Conservation (phyloP, 2,329 filamentous ascomycete species). For the Colletotrichum chrysophilum region DNA sequence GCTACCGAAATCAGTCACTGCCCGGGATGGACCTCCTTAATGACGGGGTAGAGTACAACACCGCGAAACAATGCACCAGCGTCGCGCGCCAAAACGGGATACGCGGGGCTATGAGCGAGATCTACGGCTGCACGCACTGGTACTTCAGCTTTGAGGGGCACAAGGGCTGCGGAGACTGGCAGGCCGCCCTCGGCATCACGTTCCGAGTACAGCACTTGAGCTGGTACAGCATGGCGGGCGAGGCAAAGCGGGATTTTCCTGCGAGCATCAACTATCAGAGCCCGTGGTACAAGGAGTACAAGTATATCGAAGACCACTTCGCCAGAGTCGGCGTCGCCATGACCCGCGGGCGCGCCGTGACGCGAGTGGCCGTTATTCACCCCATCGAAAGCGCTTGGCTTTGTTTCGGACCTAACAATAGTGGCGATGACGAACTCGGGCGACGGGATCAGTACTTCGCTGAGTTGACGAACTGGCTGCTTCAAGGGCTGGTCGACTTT, state of each 20-base stretch:
- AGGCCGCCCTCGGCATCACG: conserved; percentile 36
- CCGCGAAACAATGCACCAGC: conserved; percentile 34
- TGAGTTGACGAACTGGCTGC: conserved; percentile 20
- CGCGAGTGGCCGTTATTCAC: conserved; percentile 33
- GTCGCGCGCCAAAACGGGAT: conserved; percentile 33
- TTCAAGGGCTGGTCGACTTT: conserved; percentile 32
- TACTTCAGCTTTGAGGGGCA: conserved; percentile 36
- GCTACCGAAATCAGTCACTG: conserved; percentile 33
- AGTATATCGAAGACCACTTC: conserved; percentile 34
- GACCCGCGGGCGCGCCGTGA: conserved; percentile 32
- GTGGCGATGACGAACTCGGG: conserved; percentile 26
- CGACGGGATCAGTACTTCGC: conserved; percentile 29
- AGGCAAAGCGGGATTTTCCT: conserved; percentile 36
- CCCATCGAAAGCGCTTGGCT: conserved; percentile 39
- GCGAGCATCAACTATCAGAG: conserved; percentile 36
- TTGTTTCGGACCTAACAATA: conserved; percentile 31
- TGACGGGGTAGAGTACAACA: conserved; percentile 35
- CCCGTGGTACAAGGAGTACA: conserved; percentile 37
- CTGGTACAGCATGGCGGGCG: conserved; percentile 37
- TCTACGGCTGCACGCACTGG: conserved; percentile 36
- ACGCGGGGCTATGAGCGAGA: conserved; percentile 32
- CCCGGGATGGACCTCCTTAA: conserved; percentile 35
- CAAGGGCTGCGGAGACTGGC: conserved; percentile 37
- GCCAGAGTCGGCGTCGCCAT: conserved; percentile 33
- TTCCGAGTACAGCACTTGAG: conserved; percentile 34